phyloP scores from a whole-genome alignment of 2,329 filamentous ascomycete genomes.

The Raffaelea ambrosiae region DNA sequence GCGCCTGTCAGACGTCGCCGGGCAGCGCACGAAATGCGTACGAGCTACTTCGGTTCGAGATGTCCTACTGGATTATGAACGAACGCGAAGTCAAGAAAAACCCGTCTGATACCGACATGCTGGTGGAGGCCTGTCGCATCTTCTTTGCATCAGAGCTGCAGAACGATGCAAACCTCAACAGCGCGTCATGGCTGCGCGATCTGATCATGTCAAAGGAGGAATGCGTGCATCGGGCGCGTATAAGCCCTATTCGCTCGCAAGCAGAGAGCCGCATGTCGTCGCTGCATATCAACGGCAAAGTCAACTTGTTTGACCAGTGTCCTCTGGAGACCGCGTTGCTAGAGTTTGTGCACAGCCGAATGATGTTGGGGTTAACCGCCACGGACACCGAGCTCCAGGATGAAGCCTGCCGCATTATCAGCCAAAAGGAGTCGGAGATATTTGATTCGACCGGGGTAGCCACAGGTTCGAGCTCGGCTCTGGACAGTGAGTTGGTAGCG shows the following conservation, averaged over 20 bases:
- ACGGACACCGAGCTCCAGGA: constrained; percentile 52
- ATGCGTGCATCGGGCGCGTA: constrained; percentile 33
- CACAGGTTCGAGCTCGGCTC: constrained; percentile 13
- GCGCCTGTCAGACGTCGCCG: constrained; percentile 33
- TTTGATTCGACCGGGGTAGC: not conserved
- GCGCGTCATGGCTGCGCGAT: constrained; percentile 49
- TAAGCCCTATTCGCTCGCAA: constrained; percentile 37
- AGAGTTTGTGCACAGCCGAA: constrained; percentile 42
- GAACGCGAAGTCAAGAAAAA: constrained; percentile 29
- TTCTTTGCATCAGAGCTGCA: constrained; percentile 45
- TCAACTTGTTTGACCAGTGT: constrained; percentile 47
- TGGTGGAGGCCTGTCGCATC: constrained; percentile 50
- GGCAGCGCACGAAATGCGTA: constrained; percentile 49
- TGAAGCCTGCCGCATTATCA: constrained; percentile 50
- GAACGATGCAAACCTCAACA: constrained; percentile 25
- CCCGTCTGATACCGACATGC: constrained; percentile 44
- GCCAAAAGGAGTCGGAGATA: constrained; percentile 39
- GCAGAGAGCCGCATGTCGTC: constrained; percentile 37
- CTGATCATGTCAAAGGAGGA: constrained; percentile 42
- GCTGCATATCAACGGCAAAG: constrained; percentile 49
- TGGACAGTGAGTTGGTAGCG: constrained; percentile 42
- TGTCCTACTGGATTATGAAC: constrained; percentile 43
- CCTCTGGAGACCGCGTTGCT: constrained; percentile 46
- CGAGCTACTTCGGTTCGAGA: constrained; percentile 50
- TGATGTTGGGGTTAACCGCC: constrained; percentile 47